Base-by-base conservation (phyloP, 2,329 filamentous ascomycete species). In the Curvularia eragrostidis region DNA sequence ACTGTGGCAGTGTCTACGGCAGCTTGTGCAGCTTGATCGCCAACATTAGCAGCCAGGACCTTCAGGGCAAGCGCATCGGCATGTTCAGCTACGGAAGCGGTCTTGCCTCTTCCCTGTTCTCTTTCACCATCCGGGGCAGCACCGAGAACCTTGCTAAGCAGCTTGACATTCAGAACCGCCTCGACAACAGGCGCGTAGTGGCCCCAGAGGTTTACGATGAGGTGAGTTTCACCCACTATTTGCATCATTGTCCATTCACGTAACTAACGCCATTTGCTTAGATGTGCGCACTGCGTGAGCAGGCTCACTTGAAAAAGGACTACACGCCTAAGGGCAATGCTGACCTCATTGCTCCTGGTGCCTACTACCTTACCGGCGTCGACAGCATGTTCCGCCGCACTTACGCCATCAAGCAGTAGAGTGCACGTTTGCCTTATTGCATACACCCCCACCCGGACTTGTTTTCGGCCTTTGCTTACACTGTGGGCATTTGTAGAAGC, bases 71-170 rank as follows among this genome's bases (percentile, higher is more conserved):
- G 78, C 79, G 81, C 54, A 72, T 84, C 58, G 80, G 76, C 51
- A 76, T 83, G 62, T 83, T 84, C 78, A 82, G 79, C 65, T 84
- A 83, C 71, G 82, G 82, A 65, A 81, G 77, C 59, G 83, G 82
- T 63, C 78, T 83, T 26, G 81, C 82, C 38, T 78, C 78, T 28
- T 82, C 81, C 48, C 70, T 84, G 72, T 83, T 84, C 73, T 80
- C 80, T 38, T 74, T 84, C 63, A 78, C 77, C 66, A 75, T 83
- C 64, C 76, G 72, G 56, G 81, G 80, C 58, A 79, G 74, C 74
- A 76, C 75, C 56, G 75, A 79, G 63, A 78, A 82, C 67, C 76
- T 83, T 30, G 71, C 72, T 47, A 75, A 80, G 71, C 78, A 82
- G 72, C 66, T 83, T 23, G 78, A 83, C 62, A 73, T 83, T 48